Base-by-base conservation (phyloP, 495 filamentous ascomycete species). In the Trichoderma orchidacearum region DNA sequence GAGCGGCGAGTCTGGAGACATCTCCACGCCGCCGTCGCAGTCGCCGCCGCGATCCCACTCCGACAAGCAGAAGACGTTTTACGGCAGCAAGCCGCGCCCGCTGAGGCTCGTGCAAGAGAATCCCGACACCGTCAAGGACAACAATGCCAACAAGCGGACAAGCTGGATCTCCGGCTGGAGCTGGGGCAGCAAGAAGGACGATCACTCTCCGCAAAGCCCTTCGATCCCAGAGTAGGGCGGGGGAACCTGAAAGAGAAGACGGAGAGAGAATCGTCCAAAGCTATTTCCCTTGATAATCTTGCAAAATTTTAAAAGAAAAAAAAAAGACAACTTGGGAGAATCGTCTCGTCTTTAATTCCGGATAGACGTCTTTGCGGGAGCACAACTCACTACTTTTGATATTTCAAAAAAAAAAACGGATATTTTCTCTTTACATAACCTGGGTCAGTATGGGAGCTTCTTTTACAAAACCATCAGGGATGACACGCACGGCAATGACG, bases 91-190 rank as follows among this genome's bases (percentile, higher is more conserved):
- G 63, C 78, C 94, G 52, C 79, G 93, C 30, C 93, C 93, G 1
- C 71, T 98, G 64, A 76, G 92, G 36, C 76, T 98, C 11, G 93
- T 98, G 55, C 86, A 90, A 70, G 87, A 78, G 71, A 75, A 72
- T 35, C 56, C 60, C 15, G 64, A 65, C 58, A 57, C 62, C 17
- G 53, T 55, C 41, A 59, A 61, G 41, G 67, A 62, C 36, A 68
- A 63, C 8, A 64, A 62, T 12, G 68, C 64, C 30, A 70, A 68
- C 56, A 80, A 80, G 68, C 64, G 79, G 28, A 67, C 68, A 25
- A 80, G 78, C 62, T 82, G 79, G 79, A 76, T 81, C 21, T 30
- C 30, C 34, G 78, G 78, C 2, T 81, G 78, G 78, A 72, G 70
- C 17, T 75, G 71, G 63, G 60, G 36, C 15, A 23, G 41, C 8